Base-by-base conservation (phyloP, 1,284 basidiomycete genomes). In the Cutaneotrichosporon dermatis region DNA sequence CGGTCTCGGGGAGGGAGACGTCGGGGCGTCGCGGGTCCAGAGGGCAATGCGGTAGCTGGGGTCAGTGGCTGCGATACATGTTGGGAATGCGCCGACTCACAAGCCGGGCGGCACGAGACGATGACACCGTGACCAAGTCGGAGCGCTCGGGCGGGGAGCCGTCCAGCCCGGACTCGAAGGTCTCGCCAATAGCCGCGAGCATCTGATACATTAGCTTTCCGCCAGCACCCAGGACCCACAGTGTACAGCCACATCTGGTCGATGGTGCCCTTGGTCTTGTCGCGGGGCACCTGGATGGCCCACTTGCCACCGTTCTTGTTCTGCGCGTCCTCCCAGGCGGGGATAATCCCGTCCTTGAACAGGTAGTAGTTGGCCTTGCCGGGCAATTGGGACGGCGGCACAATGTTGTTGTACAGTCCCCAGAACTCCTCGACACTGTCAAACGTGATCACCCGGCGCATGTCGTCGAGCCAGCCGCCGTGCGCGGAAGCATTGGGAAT, bases 241-340 rank as follows among this genome's bases (percentile, higher is more conserved):
- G 95, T 98, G 81, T 94, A 94, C 52, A 99, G 84, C 95, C 96
- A 99, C 86, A 94, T 91, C 75, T 87, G 89, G 79, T 99, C 95
- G 57, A 99, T 89, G 51, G 85, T 80, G 39, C 69, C 75, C 58
- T 89, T 84, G 73, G 89, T 92, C 83, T 97, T 98, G 69, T 98
- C 95, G 74, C 90, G 88, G 35, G 96, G 95, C 37, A 99, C 81
- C 79, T 99, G 96, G 66, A 99, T 92, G 72, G 88, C 90, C 95
- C 95, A 99, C 81, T 98, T 99, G 61, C 95, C 95, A 53, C 95
- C 95, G 67, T 90, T 85, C 76, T 93, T 92, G 81, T 99, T 99
- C 45, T 92, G 90, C 53, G 90, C 85, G 70, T 96, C 93, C 76
- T 97, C 93, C 92, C 93, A 97, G 54, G 92, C 92, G 13, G 92